These are phyloP conservation scores for Ophiocordyceps australis DNA, from an alignment of 2,329 filamentous ascomycete species.

Conservation along the genomic window DNA sequence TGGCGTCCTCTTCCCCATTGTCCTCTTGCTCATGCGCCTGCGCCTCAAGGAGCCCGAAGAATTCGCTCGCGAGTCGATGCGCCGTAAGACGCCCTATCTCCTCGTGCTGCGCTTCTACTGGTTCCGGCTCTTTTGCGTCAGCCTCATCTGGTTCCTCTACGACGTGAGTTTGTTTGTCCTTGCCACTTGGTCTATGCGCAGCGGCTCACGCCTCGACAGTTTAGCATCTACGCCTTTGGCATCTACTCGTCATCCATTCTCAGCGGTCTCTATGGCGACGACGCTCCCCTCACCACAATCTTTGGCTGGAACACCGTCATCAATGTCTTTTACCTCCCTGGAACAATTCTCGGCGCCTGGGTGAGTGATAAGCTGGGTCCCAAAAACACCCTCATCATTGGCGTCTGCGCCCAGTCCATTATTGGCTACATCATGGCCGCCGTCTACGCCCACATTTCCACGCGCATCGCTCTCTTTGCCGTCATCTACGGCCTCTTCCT, in stretches of 20 bases:
- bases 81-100: slow-evolving; percentile 34
- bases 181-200: too few species aligned
- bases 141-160: slow-evolving; percentile 72
- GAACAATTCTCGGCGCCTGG: slow-evolving; percentile 60
- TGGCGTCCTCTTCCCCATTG: slow-evolving; percentile 58
- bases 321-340: slow-evolving; percentile 79
- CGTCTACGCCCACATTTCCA: slow-evolving; percentile 52
- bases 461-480: slow-evolving; percentile 19
- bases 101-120: slow-evolving; percentile 52
- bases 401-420: slow-evolving; percentile 53
- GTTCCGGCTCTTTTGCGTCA: slow-evolving; percentile 49
- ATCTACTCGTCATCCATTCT: slow-evolving; percentile 72
- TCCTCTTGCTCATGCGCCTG: slow-evolving; percentile 52
- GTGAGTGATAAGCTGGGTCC: slow-evolving; percentile 66
- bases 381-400: slow-evolving; percentile 51
- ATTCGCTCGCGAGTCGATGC: slow-evolving; percentile 54
- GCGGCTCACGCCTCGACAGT: slow-evolving; percentile 18
- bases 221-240: slow-evolving; percentile 68
- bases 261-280: slow-evolving; percentile 38
- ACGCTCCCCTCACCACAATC: slow-evolving; percentile 49
- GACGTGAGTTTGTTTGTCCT: slow-evolving; percentile 26
- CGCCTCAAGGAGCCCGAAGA: slow-evolving; percentile 65
- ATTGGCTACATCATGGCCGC: slow-evolving; percentile 84
- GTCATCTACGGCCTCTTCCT: slow-evolving; percentile 19
- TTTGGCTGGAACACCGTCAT: slow-evolving; percentile 84